Evolutionary conservation across 164 flowering plant species (phyloP).

Genomic region (Houttuynia cordata): DNA sequence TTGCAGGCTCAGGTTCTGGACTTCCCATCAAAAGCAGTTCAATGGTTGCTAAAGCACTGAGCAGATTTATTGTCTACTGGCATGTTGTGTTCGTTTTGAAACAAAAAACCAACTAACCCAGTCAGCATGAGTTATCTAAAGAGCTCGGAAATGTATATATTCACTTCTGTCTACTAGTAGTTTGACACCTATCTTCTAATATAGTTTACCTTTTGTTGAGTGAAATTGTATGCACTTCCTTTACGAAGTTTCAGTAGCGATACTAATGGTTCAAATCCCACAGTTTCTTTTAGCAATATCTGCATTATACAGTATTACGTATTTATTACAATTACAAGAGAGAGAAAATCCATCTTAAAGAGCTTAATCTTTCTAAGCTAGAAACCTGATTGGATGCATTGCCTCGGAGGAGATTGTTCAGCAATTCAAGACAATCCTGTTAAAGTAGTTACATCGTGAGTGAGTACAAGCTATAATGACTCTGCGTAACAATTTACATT

Average conservation of each 20-base stretch:
- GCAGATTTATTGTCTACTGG: conserved; percentile 93
- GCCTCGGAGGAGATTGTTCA: conserved; percentile 79
- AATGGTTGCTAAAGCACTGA: conserved; percentile 75
- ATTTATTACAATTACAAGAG: background rate
- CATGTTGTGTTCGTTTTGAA: conserved; percentile 24
- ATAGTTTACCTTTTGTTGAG: conserved; percentile 83
- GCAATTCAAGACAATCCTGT: conserved; percentile 92
- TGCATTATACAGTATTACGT: conserved; percentile 15
- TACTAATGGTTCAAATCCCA: conserved; percentile 79
- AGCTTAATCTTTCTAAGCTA: background rate
- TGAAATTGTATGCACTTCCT: conserved; percentile 67
- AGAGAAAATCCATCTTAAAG: background rate
- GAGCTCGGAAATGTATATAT: background rate
- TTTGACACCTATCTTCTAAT: conserved; percentile 4
- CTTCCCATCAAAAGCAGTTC: conserved; percentile 53
- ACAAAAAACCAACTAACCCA: conserved; percentile 13
- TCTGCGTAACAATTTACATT: too few relatives aligned
- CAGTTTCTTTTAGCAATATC: conserved; percentile 83
- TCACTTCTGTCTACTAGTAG: background rate
- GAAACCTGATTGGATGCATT: conserved; percentile 88
- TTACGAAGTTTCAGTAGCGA: conserved; percentile 70
- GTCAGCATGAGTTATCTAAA: conserved; percentile 10
- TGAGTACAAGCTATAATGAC: background rate
- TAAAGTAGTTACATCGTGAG: background rate
- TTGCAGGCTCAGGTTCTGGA: conserved; percentile 47